A percentile compares a stretch with the other conserved stretches of the same genome.
Evolutionary conservation across 768 basidiomycete species (phyloP).

Genomic region (Neoboletus magnificus): DNA sequence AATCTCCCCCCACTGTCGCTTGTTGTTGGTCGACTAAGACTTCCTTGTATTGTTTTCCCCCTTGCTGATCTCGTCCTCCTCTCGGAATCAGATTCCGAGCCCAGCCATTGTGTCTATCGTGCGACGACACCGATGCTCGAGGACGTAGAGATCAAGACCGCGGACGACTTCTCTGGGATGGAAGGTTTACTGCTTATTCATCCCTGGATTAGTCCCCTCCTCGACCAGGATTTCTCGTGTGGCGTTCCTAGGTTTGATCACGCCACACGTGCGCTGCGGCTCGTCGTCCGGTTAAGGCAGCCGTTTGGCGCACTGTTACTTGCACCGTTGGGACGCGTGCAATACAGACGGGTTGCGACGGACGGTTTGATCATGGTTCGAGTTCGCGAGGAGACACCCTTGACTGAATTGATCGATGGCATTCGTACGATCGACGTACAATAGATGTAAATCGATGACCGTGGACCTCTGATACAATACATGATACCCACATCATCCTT

Average conservation of each 20-base stretch:
- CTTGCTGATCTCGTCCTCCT: not conserved
- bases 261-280: not conserved
- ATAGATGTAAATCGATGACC: not conserved
- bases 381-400: not conserved
- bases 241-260: not conserved
- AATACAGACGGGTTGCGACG: not conserved
- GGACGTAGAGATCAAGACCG: not conserved
- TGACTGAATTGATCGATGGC: not conserved
- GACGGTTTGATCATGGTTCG: not conserved
- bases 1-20: not conserved
- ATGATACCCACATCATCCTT: not conserved
- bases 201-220: not conserved
- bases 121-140: not conserved
- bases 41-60: not conserved
- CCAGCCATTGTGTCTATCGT: not conserved
- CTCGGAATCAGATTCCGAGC: not conserved
- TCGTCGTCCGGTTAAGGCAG: not conserved
- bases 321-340: not conserved
- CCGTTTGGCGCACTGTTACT: not conserved
- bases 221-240: not conserved
- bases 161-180: not conserved
- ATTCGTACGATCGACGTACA: not conserved
- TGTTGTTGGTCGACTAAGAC: not conserved
- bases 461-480: not conserved
- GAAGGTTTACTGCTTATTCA: not conserved